Base-by-base conservation (phyloP, 768 basidiomycete species). In the Sporobolomyces phaffii region DNA sequence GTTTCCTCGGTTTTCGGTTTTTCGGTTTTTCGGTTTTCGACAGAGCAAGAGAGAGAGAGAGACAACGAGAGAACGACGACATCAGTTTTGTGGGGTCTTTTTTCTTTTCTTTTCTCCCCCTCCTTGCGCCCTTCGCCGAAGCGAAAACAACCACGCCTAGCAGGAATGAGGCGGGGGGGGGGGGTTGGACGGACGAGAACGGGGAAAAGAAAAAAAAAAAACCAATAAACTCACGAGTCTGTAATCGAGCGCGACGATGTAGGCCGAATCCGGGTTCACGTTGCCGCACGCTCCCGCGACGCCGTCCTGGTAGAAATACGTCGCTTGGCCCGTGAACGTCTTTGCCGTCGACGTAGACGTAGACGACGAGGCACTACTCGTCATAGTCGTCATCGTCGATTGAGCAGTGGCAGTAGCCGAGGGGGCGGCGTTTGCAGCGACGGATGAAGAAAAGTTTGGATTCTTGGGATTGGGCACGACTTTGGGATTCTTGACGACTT, bases 401-500 rank as follows among this genome's bases (percentile, higher is more conserved):
- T n/a, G n/a, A n/a, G n/a, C n/a, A 1, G 59, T 48, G 3, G 34
- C 28, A 15, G 48, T 31, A 29, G 60, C 38, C 26, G 18, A 13
- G 28, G n/a, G n/a, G n/a, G n/a, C n/a, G n/a, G n/a, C n/a, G n/a
- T n/a, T n/a, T n/a, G 62, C 47, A 13, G 62, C 53, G 20, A 50
- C 20, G 13, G 36, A 43, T 14, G 54, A 40, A 36, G 62, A 61
- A 24, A 31, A 67, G 13, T 1, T 24, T 18, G 60, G 65, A 41
- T 57, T 61, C 41, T 67, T 67, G 3, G 65, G 65, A 38, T 66
- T 66, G 2, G 26, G 18, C 14, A 61, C 34, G 28, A 49, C 20
- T 49, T 66, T 67, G 13, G 65, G 65, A 28, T 67, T 67, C 29
- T 36, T 29, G 29, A 67, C 20, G 18, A 67, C 40, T 22, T 57